These are phyloP conservation scores for Yamadazyma songkhlaensis DNA, from an alignment of 1,139 yeast genomes.

Conservation along the genomic window DNA sequence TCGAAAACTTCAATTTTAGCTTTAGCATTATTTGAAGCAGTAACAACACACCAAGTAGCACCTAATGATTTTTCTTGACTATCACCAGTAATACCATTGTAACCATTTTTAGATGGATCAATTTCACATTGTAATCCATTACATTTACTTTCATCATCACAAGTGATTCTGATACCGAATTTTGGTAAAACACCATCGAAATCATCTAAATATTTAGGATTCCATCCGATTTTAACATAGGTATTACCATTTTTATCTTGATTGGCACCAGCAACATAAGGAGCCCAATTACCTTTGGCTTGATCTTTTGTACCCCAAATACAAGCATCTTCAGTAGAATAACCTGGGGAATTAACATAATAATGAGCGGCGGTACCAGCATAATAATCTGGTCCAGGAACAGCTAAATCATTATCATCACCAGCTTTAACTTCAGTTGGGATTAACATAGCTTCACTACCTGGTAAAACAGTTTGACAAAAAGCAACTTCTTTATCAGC, in stretches of 20 bases:
- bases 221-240: slow-evolving; percentile 84
- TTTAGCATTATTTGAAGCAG: slow-evolving; percentile 60
- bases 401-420: slow-evolving; percentile 57
- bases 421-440: slow-evolving; percentile 66
- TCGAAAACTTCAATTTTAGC: slow-evolving; percentile 75
- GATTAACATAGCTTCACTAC: slow-evolving; percentile 90
- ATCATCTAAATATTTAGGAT: slow-evolving; percentile 73
- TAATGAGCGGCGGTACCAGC: slow-evolving; percentile 83
- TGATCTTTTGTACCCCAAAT: slow-evolving; percentile 73
- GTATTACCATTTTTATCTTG: slow-evolving; percentile 67
- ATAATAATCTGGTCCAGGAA: slow-evolving; percentile 76
- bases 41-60: slow-evolving; percentile 78
- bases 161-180: slow-evolving; percentile 71
- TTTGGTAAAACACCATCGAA: slow-evolving; percentile 55
- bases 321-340: slow-evolving; percentile 72
- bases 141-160: slow-evolving; percentile 67
- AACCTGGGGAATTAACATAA: slow-evolving; percentile 85
- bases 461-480: slow-evolving; percentile 92
- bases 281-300: slow-evolving; percentile 87
- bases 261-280: slow-evolving; percentile 90
- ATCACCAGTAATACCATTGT: slow-evolving; percentile 50
- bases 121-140: slow-evolving; percentile 76
- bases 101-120: slow-evolving; percentile 62
- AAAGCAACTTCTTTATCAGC: slow-evolving; percentile 64
- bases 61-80: slow-evolving; percentile 55